Conservation (phyloP, 1,284 basidiomycete genomes). For the Heterobasidion annosum region DNA sequence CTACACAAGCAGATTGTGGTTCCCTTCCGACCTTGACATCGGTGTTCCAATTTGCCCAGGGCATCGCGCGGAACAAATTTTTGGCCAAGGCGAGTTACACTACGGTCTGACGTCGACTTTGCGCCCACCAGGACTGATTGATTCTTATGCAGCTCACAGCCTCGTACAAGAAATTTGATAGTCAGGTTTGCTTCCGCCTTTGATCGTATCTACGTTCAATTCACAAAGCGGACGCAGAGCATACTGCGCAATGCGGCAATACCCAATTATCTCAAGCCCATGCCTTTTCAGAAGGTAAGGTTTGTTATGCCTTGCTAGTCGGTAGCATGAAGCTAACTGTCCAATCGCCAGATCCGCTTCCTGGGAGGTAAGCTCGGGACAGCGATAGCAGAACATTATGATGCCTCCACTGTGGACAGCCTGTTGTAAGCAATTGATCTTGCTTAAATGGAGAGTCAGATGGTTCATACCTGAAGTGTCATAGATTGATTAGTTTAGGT, state of each 20-base stretch:
- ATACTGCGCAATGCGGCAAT: constrained; percentile 80
- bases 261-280: constrained; percentile 69
- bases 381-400: constrained; percentile 82
- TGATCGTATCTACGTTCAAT: background rate
- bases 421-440: constrained; percentile 48
- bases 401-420: constrained; percentile 84
- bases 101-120: background rate
- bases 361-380: constrained; percentile 93
- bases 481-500: constrained; percentile 42
- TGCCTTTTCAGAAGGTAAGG: constrained; percentile 81
- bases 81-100: constrained; percentile 68
- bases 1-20: background rate
- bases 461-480: background rate
- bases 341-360: constrained; percentile 69
- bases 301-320: background rate
- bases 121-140: background rate
- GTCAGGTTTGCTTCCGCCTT: constrained; percentile 45
- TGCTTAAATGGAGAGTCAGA: no score
- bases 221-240: constrained; percentile 36
- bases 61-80: constrained; percentile 91
- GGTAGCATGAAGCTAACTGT: background rate
- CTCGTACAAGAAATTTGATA: constrained; percentile 85
- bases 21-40: background rate
- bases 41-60: constrained; percentile 31
- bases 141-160: constrained; percentile 58